Base-by-base conservation (phyloP, 75 land plant genomes). In the Chamaecyparis obtusa region DNA sequence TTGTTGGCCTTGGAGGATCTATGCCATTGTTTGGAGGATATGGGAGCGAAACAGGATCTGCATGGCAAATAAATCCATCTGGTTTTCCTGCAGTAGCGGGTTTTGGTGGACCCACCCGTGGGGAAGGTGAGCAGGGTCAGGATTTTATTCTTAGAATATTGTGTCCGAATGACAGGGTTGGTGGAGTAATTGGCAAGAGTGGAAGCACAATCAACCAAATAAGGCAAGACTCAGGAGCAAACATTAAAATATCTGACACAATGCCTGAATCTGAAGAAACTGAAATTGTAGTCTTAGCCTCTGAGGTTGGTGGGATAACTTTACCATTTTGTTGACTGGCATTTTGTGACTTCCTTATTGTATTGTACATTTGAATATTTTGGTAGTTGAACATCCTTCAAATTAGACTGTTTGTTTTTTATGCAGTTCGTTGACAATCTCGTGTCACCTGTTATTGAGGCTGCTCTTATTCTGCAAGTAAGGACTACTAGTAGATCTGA, bases 171-270 rank as follows among this genome's bases (percentile, higher is more conserved):
- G 95, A 87, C 3, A 95, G 90, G 84, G 94, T 97, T 92, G 99
- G 99, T 24, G 95, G 95, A 44, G 95, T 98, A n/a, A 98, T 97
- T 84, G 99, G 99, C 3, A 98, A 98, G 76, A 95, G 96, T 90
- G 99, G 99, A 75, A 92, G 79, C 8, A 96, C 94, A 33, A 97
- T 98, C 27, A 95, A 96, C 37, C 97, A 94, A 75, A 91, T 98
- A 39, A 94, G 99, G 27, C 95, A 97, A 37, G 98, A 96, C 41
- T 92, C 99, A 32, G 90, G 95, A 48, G 96, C 99, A 24, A 81
- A 54, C 56, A 94, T 98, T 30, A 98, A 96, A 83, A 94, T 98
- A 75, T 94, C 93, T 72, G 97, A 95, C 88, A 90, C 95, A 2
- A 84, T 93, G 19, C 88, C 95, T 14, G 95, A 95, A 87, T 94